Base-by-base conservation (phyloP, 176 grass and related monocot species). In the Eremochloa ophiuroides region DNA sequence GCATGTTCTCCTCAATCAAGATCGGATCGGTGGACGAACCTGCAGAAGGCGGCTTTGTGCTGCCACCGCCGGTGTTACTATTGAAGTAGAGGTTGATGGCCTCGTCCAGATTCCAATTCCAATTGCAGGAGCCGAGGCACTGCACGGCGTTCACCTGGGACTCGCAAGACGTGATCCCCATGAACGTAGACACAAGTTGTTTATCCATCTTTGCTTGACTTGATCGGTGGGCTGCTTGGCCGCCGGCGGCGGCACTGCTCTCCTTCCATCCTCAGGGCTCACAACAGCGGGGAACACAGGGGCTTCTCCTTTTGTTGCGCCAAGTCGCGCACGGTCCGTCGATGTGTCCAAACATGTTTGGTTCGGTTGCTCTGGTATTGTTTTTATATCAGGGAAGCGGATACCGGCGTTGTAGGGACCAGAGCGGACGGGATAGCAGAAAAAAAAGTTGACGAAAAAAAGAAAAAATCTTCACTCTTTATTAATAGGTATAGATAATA, bases 151-250 rank as follows among this genome's bases (percentile, higher is more conserved):
- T 20, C 20, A 73, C 42, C 13, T 86, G 91, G 20, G 92, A 89
- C 17, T 81, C 86, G 56, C 90, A 91, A 6, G 88, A 83, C 40
- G 92, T 93, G 59, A 97, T 18, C n/a, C 89, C 86, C 39, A 86
- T 75, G 62, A 86, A 86, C 3, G 30, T 67, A 1, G 7, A 33
- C 10, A 86, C 62, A 10, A 26, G n/a, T 1, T 10, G 29, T 62
- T 50, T 23, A 6, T 86, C 70, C 77, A 86, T 86, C n/a, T n/a
- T n/a, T n/a, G n/a, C n/a, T n/a, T n/a, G n/a, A n/a, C 35, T 38
- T 11, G 50, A 59, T 40, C 51, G 33, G 17, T 39, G 14, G 22
- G 34, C 37, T n/a, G n/a, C n/a, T 8, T n/a, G 20, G 47, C 48
- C 39, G 39, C 0, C 37, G 6, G 16, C 31, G 47, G 51, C 53